A percentile compares a stretch with the other conserved stretches of the same genome.
These are phyloP conservation scores for Nitzschia sp. DNA, from an alignment of 108 stramenopile genomes.

Conservation along the genomic window DNA sequence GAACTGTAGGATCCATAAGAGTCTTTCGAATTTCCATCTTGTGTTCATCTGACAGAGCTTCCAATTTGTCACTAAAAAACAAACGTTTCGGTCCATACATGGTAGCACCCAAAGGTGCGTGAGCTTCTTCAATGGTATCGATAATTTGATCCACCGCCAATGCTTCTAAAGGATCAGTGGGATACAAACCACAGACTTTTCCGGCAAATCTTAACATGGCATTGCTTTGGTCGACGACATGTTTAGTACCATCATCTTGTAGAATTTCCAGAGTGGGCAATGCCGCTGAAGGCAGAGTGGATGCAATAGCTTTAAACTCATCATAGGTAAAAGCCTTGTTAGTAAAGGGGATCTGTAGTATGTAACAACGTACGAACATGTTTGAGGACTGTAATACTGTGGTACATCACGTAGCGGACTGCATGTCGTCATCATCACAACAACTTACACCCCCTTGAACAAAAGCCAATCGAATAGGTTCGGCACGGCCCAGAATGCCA, in stretches of 20 bases:
- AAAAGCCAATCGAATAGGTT: constrained; percentile 28
- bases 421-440: neutral
- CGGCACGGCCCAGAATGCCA: constrained; percentile 14
- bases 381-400: neutral
- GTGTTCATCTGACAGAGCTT: constrained; percentile 4
- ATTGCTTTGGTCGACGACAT: constrained; percentile 4
- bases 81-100: constrained; percentile 3
- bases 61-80: neutral
- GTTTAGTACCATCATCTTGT: neutral
- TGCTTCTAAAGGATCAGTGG: constrained; percentile 16
- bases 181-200: constrained; percentile 29
- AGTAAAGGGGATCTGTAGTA: constrained; percentile 17
- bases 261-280: constrained; percentile 21
- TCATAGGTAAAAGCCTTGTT: constrained; percentile 15
- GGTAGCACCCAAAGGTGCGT: neutral
- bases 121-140: constrained; percentile 16
- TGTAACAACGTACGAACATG: neutral
- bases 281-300: constrained; percentile 6
- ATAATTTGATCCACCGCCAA: constrained; percentile 22
- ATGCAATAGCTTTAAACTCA: constrained; percentile 3
- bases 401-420: neutral
- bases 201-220: constrained; percentile 35
- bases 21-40: constrained; percentile 19
- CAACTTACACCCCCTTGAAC: constrained; percentile 13
- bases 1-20: constrained; percentile 4